Percentiles rank a stretch among this genome's conserved stretches.
phyloP scores from a whole-genome alignment of 1,284 basidiomycete genomes.

The Pseudomicrostroma phylloplanum region DNA sequence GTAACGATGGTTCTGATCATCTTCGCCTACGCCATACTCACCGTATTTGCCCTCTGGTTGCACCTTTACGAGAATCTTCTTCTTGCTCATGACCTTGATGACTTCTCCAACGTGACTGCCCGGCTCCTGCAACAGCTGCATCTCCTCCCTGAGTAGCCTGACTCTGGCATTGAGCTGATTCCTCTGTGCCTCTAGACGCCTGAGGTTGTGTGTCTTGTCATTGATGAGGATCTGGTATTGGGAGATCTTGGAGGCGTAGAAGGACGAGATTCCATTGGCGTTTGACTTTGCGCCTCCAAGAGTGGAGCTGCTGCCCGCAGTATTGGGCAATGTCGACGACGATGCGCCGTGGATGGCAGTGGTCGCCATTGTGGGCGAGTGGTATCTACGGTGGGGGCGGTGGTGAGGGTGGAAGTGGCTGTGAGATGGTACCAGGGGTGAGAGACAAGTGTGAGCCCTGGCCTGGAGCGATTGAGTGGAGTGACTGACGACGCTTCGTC shows the following conservation, averaged over 20 bases:
- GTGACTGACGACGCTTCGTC: too few species aligned
- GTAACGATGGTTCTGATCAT: neutral
- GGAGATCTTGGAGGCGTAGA: conserved; percentile 86
- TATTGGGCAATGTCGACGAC: too few species aligned
- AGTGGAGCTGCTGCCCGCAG: too few species aligned
- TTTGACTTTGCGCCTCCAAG: conserved; percentile 1
- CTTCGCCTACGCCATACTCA: conserved; percentile 50
- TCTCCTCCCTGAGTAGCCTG: conserved; percentile 74
- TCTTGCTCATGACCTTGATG: conserved; percentile 98
- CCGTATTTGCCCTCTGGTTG: conserved; percentile 99
- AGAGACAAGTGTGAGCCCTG: too few species aligned
- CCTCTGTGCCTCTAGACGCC: conserved; percentile 89
- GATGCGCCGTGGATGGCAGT: too few species aligned
- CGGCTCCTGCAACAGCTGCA: conserved; percentile 90
- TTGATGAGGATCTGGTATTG: conserved; percentile 80
- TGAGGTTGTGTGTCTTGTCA: conserved; percentile 90
- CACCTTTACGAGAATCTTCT: conserved; percentile 94
- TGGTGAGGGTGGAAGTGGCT: too few species aligned
- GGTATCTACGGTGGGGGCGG: too few species aligned
- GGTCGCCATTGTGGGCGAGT: too few species aligned
- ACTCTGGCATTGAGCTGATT: conserved; percentile 94
- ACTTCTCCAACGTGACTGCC: conserved; percentile 97
- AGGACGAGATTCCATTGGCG: conserved; percentile 58
- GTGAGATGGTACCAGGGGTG: too few species aligned
- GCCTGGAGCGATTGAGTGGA: too few species aligned